Base-by-base conservation (phyloP, 306 rosid species). In the Urtica urens region DNA sequence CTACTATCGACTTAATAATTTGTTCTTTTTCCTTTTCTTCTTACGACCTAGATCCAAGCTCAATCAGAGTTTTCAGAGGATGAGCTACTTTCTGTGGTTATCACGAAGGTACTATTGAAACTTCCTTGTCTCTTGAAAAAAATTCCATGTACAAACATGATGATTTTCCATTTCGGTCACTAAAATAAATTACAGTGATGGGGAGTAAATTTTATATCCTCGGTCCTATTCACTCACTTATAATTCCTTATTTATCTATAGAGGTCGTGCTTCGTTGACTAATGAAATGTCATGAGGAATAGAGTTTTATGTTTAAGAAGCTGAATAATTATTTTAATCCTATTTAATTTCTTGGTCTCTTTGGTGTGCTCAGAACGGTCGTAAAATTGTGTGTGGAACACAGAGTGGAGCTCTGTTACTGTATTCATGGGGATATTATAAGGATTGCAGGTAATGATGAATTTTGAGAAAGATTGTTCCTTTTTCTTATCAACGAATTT, bases 51-150 rank as follows among this genome's bases (percentile, higher is more conserved):
- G 93, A 78, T 88, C 44, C 90, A 88, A 58, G 69, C 74, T 38
- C 93, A 61, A 46, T 88, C 96, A 45, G 96, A 88, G 71, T 88
- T 78, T 72, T 83, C 95, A 3, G 96, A 81, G 74, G 95, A 78
- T 30, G 96, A 88, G 69, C 68, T 83, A 48, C 69, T 88, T 26
- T 83, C 94, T 30, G 82, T 88, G 57, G 95, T 88, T 70, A 53
- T 83, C 55, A 78, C 83, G 95, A 88, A 83, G 96, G 96, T 83
- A 55, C 52, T 57, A 23, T 53, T n/a, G 27, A n/a, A n/a, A n/a
- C n/a, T n/a, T 11, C 48, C 49, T 42, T 11, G 9, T 27, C 27
- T 37, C 50, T 57, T 2, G n/a, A n/a, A n/a, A n/a, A n/a, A n/a
- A n/a, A n/a, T n/a, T n/a, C n/a, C n/a, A n/a, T n/a, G n/a, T n/a